These are phyloP conservation scores for Mrakia frigida DNA, from an alignment of 768 basidiomycete genomes.

Conservation along the genomic window DNA sequence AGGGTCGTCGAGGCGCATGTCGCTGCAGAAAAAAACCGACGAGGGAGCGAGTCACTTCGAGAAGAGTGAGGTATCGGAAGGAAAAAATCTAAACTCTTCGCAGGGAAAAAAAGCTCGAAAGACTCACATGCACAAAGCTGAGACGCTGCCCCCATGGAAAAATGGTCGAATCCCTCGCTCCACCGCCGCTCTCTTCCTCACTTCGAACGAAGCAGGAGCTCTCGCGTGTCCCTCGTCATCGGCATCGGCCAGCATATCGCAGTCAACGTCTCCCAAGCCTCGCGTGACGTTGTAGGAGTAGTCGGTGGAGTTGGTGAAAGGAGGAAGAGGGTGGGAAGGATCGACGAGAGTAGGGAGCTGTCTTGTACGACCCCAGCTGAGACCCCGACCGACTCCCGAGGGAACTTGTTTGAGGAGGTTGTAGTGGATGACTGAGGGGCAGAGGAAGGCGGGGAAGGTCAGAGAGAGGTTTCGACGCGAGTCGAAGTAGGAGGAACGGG, in stretches of 20 bases:
- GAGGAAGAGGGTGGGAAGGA: background rate
- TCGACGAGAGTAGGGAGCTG: conserved; percentile 24
- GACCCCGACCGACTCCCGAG: conserved; percentile 35
- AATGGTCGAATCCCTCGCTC: conserved; percentile 36
- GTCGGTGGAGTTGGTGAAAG: background rate
- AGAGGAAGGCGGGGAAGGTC: background rate
- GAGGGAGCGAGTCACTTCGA: background rate
- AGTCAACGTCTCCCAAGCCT: conserved; percentile 15
- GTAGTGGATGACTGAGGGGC: conserved; percentile 11
- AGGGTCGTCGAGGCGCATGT: background rate
- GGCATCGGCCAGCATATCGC: conserved; percentile 38
- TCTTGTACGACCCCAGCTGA: conserved; percentile 37
- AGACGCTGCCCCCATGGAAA: conserved; percentile 37
- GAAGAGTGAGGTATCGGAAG: no score
- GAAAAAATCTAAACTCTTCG: no score
- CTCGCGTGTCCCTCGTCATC: conserved; percentile 40
- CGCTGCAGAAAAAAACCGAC: background rate
- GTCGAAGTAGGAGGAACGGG: background rate
- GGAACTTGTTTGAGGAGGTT: conserved; percentile 48
- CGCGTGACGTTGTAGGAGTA: background rate
- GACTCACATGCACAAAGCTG: conserved; percentile 12
- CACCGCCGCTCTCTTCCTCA: conserved; percentile 37
- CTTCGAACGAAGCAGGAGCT: conserved; percentile 33
- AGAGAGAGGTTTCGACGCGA: background rate
- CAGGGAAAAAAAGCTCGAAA: background rate